Evolutionary conservation across 345 rosid genomes (phyloP), one percentile per base, ranked within the genome.

Genomic region (Cochlearia excelsa): DNA sequence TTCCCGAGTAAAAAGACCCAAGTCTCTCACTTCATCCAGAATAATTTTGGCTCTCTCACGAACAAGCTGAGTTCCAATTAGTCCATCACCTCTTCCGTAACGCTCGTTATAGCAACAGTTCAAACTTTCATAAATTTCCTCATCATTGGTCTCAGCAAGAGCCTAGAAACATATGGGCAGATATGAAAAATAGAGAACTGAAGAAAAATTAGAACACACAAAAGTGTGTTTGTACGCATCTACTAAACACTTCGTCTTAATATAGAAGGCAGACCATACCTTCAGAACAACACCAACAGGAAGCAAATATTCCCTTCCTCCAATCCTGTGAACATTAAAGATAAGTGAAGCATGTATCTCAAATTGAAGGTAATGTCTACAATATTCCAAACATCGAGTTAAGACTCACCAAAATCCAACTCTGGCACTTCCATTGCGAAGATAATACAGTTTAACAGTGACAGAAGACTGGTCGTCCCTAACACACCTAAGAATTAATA

Each of bases 381-480:
- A 52, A 60, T 39, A 51, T 54, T 60, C 10, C 42, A 62, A 56
- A 54, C 3, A 7, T 16, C 8, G 30, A 61, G 57, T 59, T 34
- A 68, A 49, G 26, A 71, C 88, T 82, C 68, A 93, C 99, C 99
- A 93, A 78, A 93, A 80, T 78, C 99, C 97, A 69, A 93, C 75
- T 69, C 95, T 76, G 63, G 94, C 97, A 77, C 97, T 93, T 68
- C 99, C 99, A 74, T 82, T 93, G 57, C 77, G 85, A 72, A 86
- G 86, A 71, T 89, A 93, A 73, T 93, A 89, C 66, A 93, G 57
- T 66, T 85, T 89, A 50, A 89, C 69, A 37, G 94, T 75, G 61
- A 93, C 72, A 51, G 99, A 81, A 45, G 97, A 84, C 65, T 79
- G 89, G 74, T 80, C 88, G 62, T 84, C 90, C 72, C 97, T 85